Base-by-base conservation (phyloP, 768 basidiomycete species). In the Candolleomyces efflorescens region DNA sequence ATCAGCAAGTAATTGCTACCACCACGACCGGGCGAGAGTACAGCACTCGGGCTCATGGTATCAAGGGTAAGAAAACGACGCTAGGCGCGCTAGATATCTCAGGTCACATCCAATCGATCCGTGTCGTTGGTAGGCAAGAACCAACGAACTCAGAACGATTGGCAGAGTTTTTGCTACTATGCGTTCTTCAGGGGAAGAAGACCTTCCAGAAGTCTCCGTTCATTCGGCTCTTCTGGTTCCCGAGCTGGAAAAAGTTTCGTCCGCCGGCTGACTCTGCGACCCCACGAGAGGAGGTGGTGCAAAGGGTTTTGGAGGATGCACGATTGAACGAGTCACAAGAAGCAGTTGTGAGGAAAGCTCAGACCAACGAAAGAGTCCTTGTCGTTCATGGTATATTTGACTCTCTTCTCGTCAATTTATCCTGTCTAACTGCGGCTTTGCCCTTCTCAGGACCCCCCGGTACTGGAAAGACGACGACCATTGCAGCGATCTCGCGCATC, bases 391-490 rank as follows among this genome's bases (percentile, higher is more conserved):
- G 78, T 75, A 47, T 18, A 64, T 55, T 7, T 24, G 3, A 10
- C 37, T 24, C 17, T 45, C 23, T 11, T 15, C 7, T 10, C 17
- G 6, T 49, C 18, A 27, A 7, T n/a, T 15, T 12, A 12, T 24
- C 22, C n/a, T n/a, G n/a, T 24, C 38, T 13, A 7, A 17, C 9
- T 43, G n/a, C 26, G 43, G 20, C 3, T 24, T 50, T 10, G 22
- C 44, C 6, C 18, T 13, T 3, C 27, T 12, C 23, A 79, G 80
- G 79, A 5, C 79, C 80, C 22, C 80, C 80, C 11, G 80, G 79
- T 2, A 81, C 82, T 3, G 81, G 82, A 3, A 83, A 83, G 61
- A 83, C 82, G 4, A 75, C 75, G 0, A 78, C 78, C 0, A 83
- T 82, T 44, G 68, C 78, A 2, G 76, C 76, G 0, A 75, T 78